These are phyloP conservation scores for Onygenales sp. DNA, from an alignment of 2,329 filamentous ascomycete genomes.

Conservation along the genomic window DNA sequence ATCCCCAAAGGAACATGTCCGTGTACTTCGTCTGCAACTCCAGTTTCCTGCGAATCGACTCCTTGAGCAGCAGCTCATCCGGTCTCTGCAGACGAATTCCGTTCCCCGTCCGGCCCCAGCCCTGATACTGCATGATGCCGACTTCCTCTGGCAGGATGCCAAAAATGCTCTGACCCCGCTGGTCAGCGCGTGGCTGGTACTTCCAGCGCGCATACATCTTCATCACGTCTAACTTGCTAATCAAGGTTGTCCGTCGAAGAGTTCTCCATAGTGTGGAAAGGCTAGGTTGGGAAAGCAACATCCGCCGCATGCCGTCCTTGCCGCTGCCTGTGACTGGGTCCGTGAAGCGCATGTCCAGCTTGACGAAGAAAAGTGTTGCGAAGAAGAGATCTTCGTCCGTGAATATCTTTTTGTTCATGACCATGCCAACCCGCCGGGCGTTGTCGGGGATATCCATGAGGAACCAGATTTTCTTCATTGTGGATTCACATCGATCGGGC, in stretches of 20 bases:
- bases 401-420: conserved; percentile 48
- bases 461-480: conserved; percentile 62
- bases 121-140: conserved; percentile 36
- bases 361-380: conserved; percentile 57
- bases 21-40: conserved; percentile 45
- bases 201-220: conserved; percentile 51
- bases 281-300: conserved; percentile 52
- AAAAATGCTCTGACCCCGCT: conserved; percentile 29
- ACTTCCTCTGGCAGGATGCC: conserved; percentile 45
- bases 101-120: conserved; percentile 26
- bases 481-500: conserved; percentile 38
- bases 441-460: conserved; percentile 58
- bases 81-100: conserved; percentile 41
- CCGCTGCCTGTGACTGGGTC: conserved; percentile 51
- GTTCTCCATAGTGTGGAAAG: conserved; percentile 51
- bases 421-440: conserved; percentile 42
- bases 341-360: conserved; percentile 61
- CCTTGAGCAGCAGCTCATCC: conserved; percentile 50
- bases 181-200: conserved; percentile 26
- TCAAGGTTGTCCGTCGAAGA: conserved; percentile 48
- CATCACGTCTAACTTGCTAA: conserved; percentile 43
- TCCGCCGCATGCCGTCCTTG: conserved; percentile 41
- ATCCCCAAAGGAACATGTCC: conserved; percentile 55
- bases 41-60: conserved; percentile 45
- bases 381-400: conserved; percentile 51